Evolutionary conservation across 768 basidiomycete genomes (phyloP).

Genomic region (Boletus sp.): DNA sequence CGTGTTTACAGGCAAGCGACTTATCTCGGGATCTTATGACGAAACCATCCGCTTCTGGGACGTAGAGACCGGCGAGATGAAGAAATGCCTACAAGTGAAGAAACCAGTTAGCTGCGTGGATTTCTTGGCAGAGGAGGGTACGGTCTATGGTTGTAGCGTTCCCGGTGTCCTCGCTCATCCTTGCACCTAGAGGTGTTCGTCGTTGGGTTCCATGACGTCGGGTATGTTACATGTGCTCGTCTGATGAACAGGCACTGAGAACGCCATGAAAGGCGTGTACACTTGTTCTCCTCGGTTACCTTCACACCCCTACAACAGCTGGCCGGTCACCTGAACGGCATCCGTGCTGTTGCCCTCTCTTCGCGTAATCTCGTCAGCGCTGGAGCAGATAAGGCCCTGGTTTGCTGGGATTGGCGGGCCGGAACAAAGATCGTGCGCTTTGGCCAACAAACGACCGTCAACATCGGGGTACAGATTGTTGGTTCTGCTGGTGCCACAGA

Average conservation of each 20-base stretch:
- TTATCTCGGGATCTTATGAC: slow-evolving; percentile 90
- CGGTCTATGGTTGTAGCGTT: slow-evolving; percentile 10
- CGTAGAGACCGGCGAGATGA: slow-evolving; percentile 60
- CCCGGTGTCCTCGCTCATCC: slow-evolving; percentile 3
- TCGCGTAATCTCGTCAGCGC: slow-evolving; percentile 86
- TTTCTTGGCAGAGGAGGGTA: slow-evolving; percentile 78
- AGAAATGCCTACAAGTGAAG: slow-evolving; percentile 79
- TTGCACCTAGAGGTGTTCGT: slow-evolving; percentile 72
- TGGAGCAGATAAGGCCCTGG: slow-evolving; percentile 65
- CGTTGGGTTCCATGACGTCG: slow-evolving; percentile 90
- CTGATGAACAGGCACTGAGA: slow-evolving; percentile 2
- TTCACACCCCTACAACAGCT: slow-evolving; percentile 83
- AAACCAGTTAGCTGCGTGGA: slow-evolving; percentile 91
- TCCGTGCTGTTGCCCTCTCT: slow-evolving; percentile 84
- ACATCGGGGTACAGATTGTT: slow-evolving; percentile 86
- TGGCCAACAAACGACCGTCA: slow-evolving; percentile 90
- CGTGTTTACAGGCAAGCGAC: slow-evolving; percentile 52
- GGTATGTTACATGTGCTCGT: slow-evolving; percentile 45
- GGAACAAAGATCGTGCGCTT: slow-evolving; percentile 89
- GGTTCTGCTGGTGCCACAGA: slow-evolving; percentile 39
- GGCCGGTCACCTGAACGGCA: slow-evolving; percentile 84
- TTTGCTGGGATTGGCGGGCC: slow-evolving; percentile 89
- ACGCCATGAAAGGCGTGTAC: slow-evolving; percentile 61
- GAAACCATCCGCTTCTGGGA: slow-evolving; percentile 95
- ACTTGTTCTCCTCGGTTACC: slow-evolving; percentile 82